Percentiles rank a stretch among this genome's conserved stretches.
Conservation (phyloP, 345 rosid genomes). For the Chamaenerion angustifolium region DNA sequence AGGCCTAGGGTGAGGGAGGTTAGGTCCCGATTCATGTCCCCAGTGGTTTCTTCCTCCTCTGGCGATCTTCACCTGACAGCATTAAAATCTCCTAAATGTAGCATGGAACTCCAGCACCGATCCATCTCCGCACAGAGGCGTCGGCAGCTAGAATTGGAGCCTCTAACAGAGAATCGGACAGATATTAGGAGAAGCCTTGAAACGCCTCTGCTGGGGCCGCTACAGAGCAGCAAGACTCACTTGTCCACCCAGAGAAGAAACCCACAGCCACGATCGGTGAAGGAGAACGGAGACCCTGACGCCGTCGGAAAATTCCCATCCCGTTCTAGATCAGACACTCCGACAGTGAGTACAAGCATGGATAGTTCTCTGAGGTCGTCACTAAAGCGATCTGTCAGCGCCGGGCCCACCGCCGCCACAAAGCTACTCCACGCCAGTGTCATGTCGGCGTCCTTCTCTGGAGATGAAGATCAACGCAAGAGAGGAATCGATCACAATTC, state of each 20-base stretch:
- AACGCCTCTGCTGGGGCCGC: slow-evolving; percentile 18
- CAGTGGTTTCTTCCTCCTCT: slow-evolving; percentile 21
- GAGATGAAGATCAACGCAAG: too few relatives aligned
- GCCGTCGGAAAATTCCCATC: background rate
- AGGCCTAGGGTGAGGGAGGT: slow-evolving; percentile 78
- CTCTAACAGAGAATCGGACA: slow-evolving; percentile 23
- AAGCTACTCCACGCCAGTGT: slow-evolving; percentile 48
- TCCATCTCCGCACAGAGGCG: slow-evolving; percentile 35
- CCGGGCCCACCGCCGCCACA: slow-evolving; percentile 38
- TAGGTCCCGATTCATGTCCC: slow-evolving; percentile 77
- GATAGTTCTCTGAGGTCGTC: slow-evolving; percentile 21
- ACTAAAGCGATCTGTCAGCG: slow-evolving; percentile 17
- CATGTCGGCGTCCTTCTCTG: slow-evolving; percentile 16
- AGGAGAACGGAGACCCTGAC: slow-evolving; percentile 18
- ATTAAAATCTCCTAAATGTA: slow-evolving; percentile 20
- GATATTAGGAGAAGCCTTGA: slow-evolving; percentile 39
- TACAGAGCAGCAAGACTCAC: slow-evolving; percentile 3
- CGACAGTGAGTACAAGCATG: slow-evolving; percentile 12
- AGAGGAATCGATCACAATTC: background rate
- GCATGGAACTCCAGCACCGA: slow-evolving; percentile 1
- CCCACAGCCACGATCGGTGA: slow-evolving; percentile 18
- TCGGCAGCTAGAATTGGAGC: slow-evolving; percentile 30
- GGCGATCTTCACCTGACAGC: slow-evolving; percentile 25
- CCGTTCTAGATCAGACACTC: slow-evolving; percentile 16
- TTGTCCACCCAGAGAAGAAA: slow-evolving; percentile 13